A percentile compares a stretch with the other conserved stretches of the same genome.
These are phyloP conservation scores for Aspergillus texensis DNA, from an alignment of 2,329 filamentous ascomycete genomes.

Conservation along the genomic window DNA sequence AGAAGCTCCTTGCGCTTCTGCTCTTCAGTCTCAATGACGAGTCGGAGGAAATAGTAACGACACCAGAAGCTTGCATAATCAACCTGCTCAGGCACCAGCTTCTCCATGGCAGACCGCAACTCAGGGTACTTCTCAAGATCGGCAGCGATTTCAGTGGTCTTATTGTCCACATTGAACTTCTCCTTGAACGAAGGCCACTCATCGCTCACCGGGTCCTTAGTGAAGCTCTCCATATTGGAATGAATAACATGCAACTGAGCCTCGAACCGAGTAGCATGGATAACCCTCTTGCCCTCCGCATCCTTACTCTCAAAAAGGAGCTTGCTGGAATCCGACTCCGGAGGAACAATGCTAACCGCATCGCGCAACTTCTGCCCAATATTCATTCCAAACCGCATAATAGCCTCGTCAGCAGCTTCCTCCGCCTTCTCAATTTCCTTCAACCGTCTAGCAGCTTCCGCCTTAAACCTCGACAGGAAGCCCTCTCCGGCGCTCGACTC, in stretches of 20 bases:
- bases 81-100: conserved; percentile 89
- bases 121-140: conserved; percentile 88
- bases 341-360: conserved; percentile 84
- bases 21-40: conserved; percentile 92
- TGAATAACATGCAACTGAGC: conserved; percentile 96
- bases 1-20: conserved; percentile 83
- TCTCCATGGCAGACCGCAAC: conserved; percentile 87
- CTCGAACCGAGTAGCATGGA: conserved; percentile 92
- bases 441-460: conserved; percentile 78
- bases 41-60: conserved; percentile 91
- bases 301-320: conserved; percentile 95
- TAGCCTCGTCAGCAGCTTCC: conserved; percentile 92
- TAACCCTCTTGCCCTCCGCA: conserved; percentile 83
- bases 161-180: conserved; percentile 76
- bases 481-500: conserved; percentile 52
- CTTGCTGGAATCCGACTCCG: conserved; percentile 57
- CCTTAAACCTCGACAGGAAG: conserved; percentile 74
- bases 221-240: conserved; percentile 78
- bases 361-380: conserved; percentile 88
- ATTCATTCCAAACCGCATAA: conserved; percentile 87
- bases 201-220: conserved; percentile 73
- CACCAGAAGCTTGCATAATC: conserved; percentile 90
- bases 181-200: conserved; percentile 75
- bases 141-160: conserved; percentile 78
- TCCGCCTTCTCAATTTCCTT: conserved; percentile 91